phyloP scores from a whole-genome alignment of 2,329 filamentous ascomycete genomes.

The Blumeriella jaapii region DNA sequence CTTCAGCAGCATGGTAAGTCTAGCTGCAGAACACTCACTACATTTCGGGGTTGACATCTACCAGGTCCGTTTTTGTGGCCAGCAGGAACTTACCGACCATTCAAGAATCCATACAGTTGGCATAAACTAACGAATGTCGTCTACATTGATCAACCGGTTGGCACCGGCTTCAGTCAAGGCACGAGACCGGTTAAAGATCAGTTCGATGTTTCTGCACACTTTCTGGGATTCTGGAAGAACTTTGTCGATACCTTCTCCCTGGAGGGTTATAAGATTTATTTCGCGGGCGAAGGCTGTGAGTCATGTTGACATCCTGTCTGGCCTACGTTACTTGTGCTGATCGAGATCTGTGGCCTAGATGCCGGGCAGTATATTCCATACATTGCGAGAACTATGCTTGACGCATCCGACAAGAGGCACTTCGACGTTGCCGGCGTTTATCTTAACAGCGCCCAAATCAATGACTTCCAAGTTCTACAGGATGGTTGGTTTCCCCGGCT shows the following conservation, averaged over 20 bases:
- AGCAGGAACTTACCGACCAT: conserved; percentile 44
- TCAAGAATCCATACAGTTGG: conserved; percentile 24
- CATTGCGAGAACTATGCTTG: no score
- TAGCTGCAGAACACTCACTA: conserved; percentile 53
- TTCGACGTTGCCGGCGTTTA: no score
- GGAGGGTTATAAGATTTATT: no score
- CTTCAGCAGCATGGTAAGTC: conserved; percentile 72
- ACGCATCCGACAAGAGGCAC: no score
- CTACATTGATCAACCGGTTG: conserved; percentile 25
- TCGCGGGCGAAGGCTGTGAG: neutral
- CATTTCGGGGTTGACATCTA: conserved; percentile 32
- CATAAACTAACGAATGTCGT: conserved; percentile 24
- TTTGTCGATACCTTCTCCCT: conserved; percentile 47
- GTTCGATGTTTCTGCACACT: conserved; percentile 41
- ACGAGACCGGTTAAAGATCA: conserved; percentile 39
- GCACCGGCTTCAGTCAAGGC: conserved; percentile 42
- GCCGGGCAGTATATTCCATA: no score
- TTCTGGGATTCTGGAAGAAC: conserved; percentile 53
- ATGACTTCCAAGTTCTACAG: no score
- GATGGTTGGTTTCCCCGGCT: no score
- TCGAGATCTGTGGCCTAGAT: no score
- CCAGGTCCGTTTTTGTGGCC: conserved; percentile 8
- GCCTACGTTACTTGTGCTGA: no score
- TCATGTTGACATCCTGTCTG: neutral
- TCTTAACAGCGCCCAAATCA: no score